phyloP scores from a whole-genome alignment of 1,139 yeast species.

The Debaryomyces robertsiae region DNA sequence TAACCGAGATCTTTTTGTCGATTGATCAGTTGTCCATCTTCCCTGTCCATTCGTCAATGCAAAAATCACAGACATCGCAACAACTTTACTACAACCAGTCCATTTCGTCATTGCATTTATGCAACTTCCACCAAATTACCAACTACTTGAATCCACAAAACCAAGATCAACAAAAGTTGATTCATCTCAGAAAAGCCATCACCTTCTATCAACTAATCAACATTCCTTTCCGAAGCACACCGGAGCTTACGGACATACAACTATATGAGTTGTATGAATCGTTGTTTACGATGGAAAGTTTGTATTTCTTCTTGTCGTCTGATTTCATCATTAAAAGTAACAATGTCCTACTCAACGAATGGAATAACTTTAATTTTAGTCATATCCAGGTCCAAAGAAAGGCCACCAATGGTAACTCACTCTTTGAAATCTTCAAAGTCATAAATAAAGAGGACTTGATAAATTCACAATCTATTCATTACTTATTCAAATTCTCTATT shows the following conservation, averaged over 20 bases:
- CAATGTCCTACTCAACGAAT: constrained; percentile 14
- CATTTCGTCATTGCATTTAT: constrained; percentile 34
- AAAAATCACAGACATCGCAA: constrained; percentile 21
- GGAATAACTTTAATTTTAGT: constrained; percentile 13
- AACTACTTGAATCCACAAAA: constrained; percentile 22
- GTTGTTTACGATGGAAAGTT: constrained; percentile 36
- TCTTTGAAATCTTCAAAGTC: constrained; percentile 15
- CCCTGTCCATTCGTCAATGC: constrained; percentile 16
- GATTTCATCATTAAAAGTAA: constrained; percentile 14
- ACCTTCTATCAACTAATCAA: constrained; percentile 40
- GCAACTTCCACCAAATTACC: constrained; percentile 38
- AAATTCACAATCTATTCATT: constrained; percentile 8
- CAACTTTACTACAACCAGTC: constrained; percentile 41
- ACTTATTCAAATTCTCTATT: constrained; percentile 10
- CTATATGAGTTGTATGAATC: constrained; percentile 40
- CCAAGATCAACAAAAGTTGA: constrained; percentile 37
- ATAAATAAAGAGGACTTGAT: constrained; percentile 13
- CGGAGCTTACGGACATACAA: constrained; percentile 26
- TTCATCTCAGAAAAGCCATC: constrained; percentile 38
- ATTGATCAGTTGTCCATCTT: constrained; percentile 34
- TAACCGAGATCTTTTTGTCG: constrained; percentile 30
- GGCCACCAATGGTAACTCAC: constrained; percentile 10
- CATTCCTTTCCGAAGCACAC: constrained; percentile 24
- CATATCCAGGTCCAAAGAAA: constrained; percentile 11
- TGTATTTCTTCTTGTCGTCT: constrained; percentile 35